Evolutionary conservation across 805 yeast species (phyloP), one percentile per base, ranked within the genome.

Genomic region (Kurtzmaniella fragi): DNA sequence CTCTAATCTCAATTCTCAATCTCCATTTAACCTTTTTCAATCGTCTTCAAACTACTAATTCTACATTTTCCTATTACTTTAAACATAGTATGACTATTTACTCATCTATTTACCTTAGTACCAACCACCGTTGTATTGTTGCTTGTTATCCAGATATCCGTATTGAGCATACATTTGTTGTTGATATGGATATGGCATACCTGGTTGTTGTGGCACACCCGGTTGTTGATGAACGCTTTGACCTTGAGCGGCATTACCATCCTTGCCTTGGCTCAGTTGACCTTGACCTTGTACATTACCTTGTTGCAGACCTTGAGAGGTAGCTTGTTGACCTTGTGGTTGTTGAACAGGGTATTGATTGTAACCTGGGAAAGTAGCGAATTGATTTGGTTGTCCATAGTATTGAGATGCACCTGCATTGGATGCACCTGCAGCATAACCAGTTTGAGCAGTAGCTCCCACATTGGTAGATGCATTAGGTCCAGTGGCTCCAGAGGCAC

Each of bases 111-210:
- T 27, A 17, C 25, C 32, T 42, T 63, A 67, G 48, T 67, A 68
- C 74, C 74, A 68, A 34, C 70, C 70, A 44, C 72, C 64, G 54
- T 65, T 67, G 71, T 43, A 54, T 54, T 50, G 53, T 54, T 42
- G 67, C 73, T 48, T 67, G 73, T 54, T 67, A 68, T 44, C 70
- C 62, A 31, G 25, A 20, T 20, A 20, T 8, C 62, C 70, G 46
- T 67, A 68, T 52, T 68, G 74, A 10, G 73, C 72, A 53, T 67
- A 68, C 33, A 36, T 36, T 36, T 36, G 39, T 50, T 68, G 73
- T 50, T 68, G 74, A 49, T 67, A 68, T n/a, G 59, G 71, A 32
- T 67, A 71, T 20, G 71, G 72, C 41, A 59, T 56, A 42, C 52
- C 49, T 35, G 67, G 67, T 50, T 67, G 73, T 42, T 62, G 65